phyloP scores from a whole-genome alignment of 1,284 basidiomycete genomes.

The Heliocybe sulcata region DNA sequence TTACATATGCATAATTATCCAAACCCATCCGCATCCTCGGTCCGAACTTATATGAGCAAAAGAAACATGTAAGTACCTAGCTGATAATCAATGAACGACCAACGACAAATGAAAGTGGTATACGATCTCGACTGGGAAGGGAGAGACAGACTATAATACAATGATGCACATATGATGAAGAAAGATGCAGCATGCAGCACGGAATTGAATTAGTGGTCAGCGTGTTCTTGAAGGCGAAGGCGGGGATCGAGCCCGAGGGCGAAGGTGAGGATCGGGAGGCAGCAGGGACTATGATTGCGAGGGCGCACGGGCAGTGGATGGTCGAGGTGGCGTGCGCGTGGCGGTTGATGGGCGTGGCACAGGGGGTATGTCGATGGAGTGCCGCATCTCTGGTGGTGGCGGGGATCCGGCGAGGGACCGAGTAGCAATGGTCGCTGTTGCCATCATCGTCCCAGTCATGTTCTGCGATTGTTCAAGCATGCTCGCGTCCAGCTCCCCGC shows the following conservation, averaged over 20 bases:
- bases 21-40: background rate
- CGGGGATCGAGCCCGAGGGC: too few species aligned
- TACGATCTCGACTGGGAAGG: too few species aligned
- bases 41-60: background rate
- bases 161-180: background rate
- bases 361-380: background rate
- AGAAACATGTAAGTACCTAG: too few species aligned
- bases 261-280: too few species aligned
- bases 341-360: background rate
- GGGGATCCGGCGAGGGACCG: conserved; percentile 60
- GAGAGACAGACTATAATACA: background rate
- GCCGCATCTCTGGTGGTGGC: background rate
- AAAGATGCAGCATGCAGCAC: background rate
- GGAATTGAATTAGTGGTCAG: too few species aligned
- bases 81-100: too few species aligned
- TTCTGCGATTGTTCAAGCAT: conserved; percentile 23
- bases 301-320: too few species aligned
- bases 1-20: background rate
- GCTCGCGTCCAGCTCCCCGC: conserved; percentile 28
- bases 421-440: conserved; percentile 37
- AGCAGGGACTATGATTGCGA: too few species aligned
- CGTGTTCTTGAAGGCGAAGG: background rate
- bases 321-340: too few species aligned
- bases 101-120: too few species aligned
- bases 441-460: conserved; percentile 34